These are phyloP conservation scores for Monilinia aucupariae DNA, from an alignment of 2,329 filamentous ascomycete genomes.

Conservation along the genomic window DNA sequence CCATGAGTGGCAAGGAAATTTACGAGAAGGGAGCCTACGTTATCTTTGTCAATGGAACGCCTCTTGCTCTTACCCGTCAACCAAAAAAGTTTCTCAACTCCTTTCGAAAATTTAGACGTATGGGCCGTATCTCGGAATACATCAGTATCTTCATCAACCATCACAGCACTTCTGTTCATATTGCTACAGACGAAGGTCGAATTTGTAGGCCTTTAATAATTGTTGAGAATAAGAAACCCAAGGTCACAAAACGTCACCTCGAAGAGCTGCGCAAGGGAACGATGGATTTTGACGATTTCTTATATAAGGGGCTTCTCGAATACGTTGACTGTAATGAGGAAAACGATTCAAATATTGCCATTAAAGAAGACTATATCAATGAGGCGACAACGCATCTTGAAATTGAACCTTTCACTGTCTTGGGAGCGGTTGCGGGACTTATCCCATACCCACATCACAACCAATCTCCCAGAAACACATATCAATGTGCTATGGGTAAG, in stretches of 20 bases:
- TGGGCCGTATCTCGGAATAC: constrained; percentile 90
- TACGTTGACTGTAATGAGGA: constrained; percentile 98
- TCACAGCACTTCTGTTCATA: constrained; percentile 85
- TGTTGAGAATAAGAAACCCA: constrained; percentile 80
- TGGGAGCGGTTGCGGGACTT: constrained; percentile 89
- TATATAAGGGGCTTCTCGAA: constrained; percentile 84
- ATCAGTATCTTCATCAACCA: constrained; percentile 95
- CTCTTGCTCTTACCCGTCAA: constrained; percentile 77
- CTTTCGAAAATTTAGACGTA: constrained; percentile 81
- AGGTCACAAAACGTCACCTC: constrained; percentile 72
- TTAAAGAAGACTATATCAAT: constrained; percentile 80
- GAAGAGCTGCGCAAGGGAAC: constrained; percentile 76
- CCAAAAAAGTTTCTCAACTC: constrained; percentile 80
- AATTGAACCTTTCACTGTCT: constrained; percentile 94
- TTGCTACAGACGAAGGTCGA: constrained; percentile 93
- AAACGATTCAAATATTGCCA: constrained; percentile 88
- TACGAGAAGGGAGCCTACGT: constrained; percentile 80
- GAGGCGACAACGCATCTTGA: constrained; percentile 87
- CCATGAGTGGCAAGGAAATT: constrained; percentile 78
- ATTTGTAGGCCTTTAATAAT: constrained; percentile 96
- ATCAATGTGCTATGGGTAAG: constrained; percentile 99
- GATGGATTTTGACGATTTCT: constrained; percentile 88
- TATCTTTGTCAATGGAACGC: constrained; percentile 93
- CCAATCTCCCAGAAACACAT: constrained; percentile 96
- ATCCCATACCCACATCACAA: constrained; percentile 99